Base-by-base conservation (phyloP, 768 basidiomycete genomes). In the Porpolomopsis calyptriformis region DNA sequence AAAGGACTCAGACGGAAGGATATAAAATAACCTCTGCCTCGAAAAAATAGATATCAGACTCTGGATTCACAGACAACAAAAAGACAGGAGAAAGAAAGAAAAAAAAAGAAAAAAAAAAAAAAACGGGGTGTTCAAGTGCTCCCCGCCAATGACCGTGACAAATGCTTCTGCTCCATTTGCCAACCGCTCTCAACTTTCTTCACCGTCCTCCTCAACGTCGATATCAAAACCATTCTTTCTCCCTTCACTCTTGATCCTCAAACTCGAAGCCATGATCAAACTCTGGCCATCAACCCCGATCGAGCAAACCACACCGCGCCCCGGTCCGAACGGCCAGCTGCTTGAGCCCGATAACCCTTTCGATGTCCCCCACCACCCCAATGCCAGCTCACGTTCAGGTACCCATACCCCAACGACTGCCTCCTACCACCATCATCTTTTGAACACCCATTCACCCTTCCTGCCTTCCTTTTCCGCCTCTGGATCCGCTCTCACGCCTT, bases 231-330 rank as follows among this genome's bases (percentile, higher is more conserved):
- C 24, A 47, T 52, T 16, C 49, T 56, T 31, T 27, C 20, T 42
- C 25, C 49, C 50, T 36, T 37, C 43, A 24, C 38, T 52, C 25
- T 41, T 49, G 6, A 43, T 62, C 4, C 58, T 61, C 33, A 60
- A 58, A 18, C 35, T 45, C 31, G 18, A 27, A 51, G 59, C 62
- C 45, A 83, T 85, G 78, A 68, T 86, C 53, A 81, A 77, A 57
- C 66, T 85, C 50, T 83, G 85, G 85, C 74, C 79, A 14, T 58
- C 69, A 9, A 57, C 55, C 26, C 60, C 69, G 38, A 60, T 62
- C 37, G 80, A 79, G 55, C 78, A 77, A 55, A 67, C 74, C 43
- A 88, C 83, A 0, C 82, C 84, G 29, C 71, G 71, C 45, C 70
- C 73, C 9, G 57, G 55, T 34, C 57, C 65, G 46, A 64, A 67